These are phyloP conservation scores for Pseudomicrostroma phylloplanum DNA, from an alignment of 1,284 basidiomycete genomes.

Conservation along the genomic window DNA sequence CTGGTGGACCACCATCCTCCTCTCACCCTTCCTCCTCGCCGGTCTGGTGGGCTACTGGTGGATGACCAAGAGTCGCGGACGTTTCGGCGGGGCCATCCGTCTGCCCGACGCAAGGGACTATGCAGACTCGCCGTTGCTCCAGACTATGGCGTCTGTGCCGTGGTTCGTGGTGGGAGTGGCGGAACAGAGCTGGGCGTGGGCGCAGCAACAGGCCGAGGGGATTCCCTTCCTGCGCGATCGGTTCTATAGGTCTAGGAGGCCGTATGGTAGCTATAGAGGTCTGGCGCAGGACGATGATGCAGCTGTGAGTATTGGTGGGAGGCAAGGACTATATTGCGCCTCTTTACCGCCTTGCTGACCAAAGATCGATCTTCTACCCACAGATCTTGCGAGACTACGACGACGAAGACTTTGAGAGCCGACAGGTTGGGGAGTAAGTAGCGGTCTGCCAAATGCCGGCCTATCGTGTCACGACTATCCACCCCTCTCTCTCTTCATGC, in stretches of 20 bases:
- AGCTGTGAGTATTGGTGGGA: constrained; percentile 19
- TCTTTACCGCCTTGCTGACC: not conserved
- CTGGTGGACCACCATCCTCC: constrained; percentile 42
- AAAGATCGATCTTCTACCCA: no score
- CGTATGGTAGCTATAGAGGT: constrained; percentile 41
- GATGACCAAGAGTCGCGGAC: constrained; percentile 4
- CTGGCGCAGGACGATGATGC: constrained; percentile 46
- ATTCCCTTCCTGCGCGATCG: constrained; percentile 25
- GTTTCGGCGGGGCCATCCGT: constrained; percentile 16
- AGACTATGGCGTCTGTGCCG: constrained; percentile 50
- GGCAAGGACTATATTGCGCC: no score
- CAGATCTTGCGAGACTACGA: constrained; percentile 43
- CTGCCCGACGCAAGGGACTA: constrained; percentile 34
- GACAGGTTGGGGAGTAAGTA: not conserved
- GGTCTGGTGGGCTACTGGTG: constrained; percentile 39
- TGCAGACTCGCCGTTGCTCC: constrained; percentile 64
- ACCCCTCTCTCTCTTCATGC: no score
- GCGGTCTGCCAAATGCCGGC: no score
- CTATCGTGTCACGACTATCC: no score
- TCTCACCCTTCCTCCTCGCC: constrained; percentile 29
- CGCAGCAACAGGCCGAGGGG: constrained; percentile 24
- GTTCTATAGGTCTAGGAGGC: constrained; percentile 16
- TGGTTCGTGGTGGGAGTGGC: constrained; percentile 25
- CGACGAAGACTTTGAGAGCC: constrained; percentile 32
- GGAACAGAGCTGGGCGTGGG: constrained; percentile 20